These are phyloP conservation scores for Zizania latifolia DNA, from an alignment of 176 grass and related monocot species.

Conservation along the genomic window DNA sequence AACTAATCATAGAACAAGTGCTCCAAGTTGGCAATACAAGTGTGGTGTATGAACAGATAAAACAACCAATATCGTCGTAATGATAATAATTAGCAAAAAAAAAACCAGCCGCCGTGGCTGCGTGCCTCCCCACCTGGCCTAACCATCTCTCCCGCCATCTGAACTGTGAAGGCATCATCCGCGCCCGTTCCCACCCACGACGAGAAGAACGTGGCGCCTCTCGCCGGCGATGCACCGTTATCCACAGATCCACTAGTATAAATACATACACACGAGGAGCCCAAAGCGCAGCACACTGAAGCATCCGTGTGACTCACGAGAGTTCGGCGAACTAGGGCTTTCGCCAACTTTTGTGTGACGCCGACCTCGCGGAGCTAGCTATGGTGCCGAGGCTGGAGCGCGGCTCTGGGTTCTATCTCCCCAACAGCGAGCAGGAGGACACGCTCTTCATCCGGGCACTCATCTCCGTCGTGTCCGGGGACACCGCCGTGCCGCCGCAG, in stretches of 20 bases:
- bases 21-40: too few relatives aligned
- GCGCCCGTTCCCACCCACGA: background rate
- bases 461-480: constrained; percentile 59
- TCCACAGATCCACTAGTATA: background rate
- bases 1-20: too few relatives aligned
- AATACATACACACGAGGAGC: too few relatives aligned
- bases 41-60: too few relatives aligned
- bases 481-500: constrained; percentile 6
- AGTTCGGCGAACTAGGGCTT: too few relatives aligned
- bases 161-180: too few relatives aligned
- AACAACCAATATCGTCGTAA: too few relatives aligned
- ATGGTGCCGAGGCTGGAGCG: constrained; percentile 55
- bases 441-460: constrained; percentile 65
- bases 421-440: constrained; percentile 69
- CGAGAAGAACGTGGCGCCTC: constrained; percentile 2
- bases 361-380: background rate
- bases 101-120: too few relatives aligned
- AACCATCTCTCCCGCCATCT: too few relatives aligned
- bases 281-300: background rate
- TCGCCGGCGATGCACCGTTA: background rate
- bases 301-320: background rate
- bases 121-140: too few relatives aligned
- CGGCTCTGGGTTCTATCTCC: constrained; percentile 46
- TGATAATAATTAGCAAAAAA: too few relatives aligned
- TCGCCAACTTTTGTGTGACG: background rate